A percentile compares a stretch with the other conserved stretches of the same genome.
phyloP scores from a whole-genome alignment of 176 grass and related monocot genomes.

The Calamus simplicifolius region DNA sequence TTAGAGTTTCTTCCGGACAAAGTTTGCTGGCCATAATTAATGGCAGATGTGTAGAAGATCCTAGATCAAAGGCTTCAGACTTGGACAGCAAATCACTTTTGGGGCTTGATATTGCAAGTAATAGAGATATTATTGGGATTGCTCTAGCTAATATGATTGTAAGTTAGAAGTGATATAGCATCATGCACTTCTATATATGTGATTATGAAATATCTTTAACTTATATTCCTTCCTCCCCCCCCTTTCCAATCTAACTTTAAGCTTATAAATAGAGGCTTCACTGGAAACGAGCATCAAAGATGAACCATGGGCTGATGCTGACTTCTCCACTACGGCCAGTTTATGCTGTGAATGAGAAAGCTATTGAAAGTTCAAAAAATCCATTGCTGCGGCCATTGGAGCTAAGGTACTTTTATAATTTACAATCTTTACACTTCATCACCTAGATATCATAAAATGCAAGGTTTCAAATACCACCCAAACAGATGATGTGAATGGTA shows the following conservation, averaged over 20 bases:
- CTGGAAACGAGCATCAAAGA: constrained; percentile 42
- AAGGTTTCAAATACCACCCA: no score
- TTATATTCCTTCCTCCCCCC: no score
- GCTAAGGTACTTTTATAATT: constrained; percentile 24
- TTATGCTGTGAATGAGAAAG: constrained; percentile 4
- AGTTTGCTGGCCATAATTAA: constrained; percentile 38
- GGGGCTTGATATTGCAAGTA: constrained; percentile 27
- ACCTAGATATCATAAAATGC: no score
- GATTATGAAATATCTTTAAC: no score
- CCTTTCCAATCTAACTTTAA: no score
- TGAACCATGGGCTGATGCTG: constrained; percentile 35
- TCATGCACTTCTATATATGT: no score
- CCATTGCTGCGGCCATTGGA: constrained; percentile 25
- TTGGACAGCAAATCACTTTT: constrained; percentile 33
- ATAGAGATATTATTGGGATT: constrained; percentile 44
- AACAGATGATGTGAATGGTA: no score
- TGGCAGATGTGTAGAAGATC: constrained; percentile 36
- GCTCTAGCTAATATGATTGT: constrained; percentile 38
- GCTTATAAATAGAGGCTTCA: constrained; percentile 23
- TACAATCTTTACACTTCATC: neutral
- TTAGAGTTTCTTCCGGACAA: constrained; percentile 36
- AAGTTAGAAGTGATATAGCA: constrained; percentile 1
- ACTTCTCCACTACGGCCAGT: constrained; percentile 34
- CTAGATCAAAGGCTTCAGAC: constrained; percentile 36
- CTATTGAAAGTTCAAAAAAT: constrained; percentile 5